These are phyloP conservation scores for Letharia columbiana DNA, from an alignment of 495 filamentous ascomycete species.

Conservation along the genomic window DNA sequence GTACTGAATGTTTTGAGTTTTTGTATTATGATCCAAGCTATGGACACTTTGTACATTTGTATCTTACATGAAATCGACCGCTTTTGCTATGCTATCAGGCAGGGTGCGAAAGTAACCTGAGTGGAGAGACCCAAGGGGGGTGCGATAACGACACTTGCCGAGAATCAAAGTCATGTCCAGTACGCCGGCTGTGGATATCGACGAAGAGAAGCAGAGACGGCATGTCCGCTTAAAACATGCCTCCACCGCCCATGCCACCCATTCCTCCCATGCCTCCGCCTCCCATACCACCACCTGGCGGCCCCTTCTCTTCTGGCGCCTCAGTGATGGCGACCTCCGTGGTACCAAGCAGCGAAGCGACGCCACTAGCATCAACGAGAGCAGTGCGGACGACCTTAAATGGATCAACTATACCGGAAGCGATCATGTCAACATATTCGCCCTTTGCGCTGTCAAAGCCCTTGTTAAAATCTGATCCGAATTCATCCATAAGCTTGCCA, in stretches of 20 bases:
- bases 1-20: background rate
- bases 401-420: conserved; percentile 91
- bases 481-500: conserved; percentile 96
- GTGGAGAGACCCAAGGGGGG: conserved; percentile 22
- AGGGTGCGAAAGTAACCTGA: conserved; percentile 19
- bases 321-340: conserved; percentile 97
- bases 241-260: conserved; percentile 62
- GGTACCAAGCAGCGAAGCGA: conserved; percentile 93
- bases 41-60: conserved; percentile 20
- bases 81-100: conserved; percentile 23
- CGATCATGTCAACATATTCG: conserved; percentile 98
- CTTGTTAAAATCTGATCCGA: conserved; percentile 88
- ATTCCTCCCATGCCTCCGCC: conserved; percentile 52
- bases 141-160: conserved; percentile 3
- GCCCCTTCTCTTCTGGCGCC: conserved; percentile 84
- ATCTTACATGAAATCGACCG: conserved; percentile 20
- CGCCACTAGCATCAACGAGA: conserved; percentile 88
- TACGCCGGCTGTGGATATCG: conserved; percentile 12
- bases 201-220: conserved; percentile 19
- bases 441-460: conserved; percentile 93
- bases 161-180: conserved; percentile 13
- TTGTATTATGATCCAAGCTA: conserved; percentile 13
- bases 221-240: conserved; percentile 31
- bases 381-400: conserved; percentile 98
- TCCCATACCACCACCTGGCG: conserved; percentile 59